Conservation (phyloP, 2,329 filamentous ascomycete species). For the Canariomyces notabilis region DNA sequence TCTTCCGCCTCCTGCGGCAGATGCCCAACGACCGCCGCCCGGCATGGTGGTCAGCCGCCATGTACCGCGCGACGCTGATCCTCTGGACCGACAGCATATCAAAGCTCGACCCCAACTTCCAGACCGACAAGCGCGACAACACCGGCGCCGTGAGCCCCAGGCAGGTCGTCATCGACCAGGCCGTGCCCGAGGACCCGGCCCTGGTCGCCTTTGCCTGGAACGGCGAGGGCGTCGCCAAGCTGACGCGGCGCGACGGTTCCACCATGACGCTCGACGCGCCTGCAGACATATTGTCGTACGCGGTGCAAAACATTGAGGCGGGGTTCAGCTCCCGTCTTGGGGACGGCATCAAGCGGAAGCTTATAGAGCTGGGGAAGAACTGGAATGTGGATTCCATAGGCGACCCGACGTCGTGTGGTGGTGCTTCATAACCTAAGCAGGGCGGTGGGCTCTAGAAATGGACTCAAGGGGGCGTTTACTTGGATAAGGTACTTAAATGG, state of each 20-base stretch:
- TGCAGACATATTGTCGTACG: constrained; percentile 36
- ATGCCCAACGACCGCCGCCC: constrained; percentile 59
- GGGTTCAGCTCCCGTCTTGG: constrained; percentile 39
- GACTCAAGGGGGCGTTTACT: not conserved
- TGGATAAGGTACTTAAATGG: not conserved
- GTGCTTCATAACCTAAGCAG: not conserved
- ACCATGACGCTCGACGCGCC: constrained; percentile 36
- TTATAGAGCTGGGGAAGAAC: constrained; percentile 34
- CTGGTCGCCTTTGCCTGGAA: constrained; percentile 37
- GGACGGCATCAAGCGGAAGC: constrained; percentile 43
- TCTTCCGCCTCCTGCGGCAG: constrained; percentile 54
- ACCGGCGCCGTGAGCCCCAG: not conserved
- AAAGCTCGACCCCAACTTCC: constrained; percentile 41
- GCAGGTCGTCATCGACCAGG: constrained; percentile 36
- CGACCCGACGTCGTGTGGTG: not conserved
- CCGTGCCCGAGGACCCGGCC: constrained; percentile 35
- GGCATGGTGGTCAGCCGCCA: constrained; percentile 65
- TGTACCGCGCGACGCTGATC: constrained; percentile 62
- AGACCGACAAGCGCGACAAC: constrained; percentile 22
- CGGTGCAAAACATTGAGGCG: constrained; percentile 35
- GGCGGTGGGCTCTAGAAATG: too few relatives aligned
- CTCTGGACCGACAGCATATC: constrained; percentile 58
- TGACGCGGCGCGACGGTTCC: constrained; percentile 32
- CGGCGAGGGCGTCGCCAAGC: constrained; percentile 33
- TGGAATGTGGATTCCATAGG: constrained; percentile 34